phyloP scores from a whole-genome alignment of 2,329 filamentous ascomycete genomes.

The Penicillium sp. region DNA sequence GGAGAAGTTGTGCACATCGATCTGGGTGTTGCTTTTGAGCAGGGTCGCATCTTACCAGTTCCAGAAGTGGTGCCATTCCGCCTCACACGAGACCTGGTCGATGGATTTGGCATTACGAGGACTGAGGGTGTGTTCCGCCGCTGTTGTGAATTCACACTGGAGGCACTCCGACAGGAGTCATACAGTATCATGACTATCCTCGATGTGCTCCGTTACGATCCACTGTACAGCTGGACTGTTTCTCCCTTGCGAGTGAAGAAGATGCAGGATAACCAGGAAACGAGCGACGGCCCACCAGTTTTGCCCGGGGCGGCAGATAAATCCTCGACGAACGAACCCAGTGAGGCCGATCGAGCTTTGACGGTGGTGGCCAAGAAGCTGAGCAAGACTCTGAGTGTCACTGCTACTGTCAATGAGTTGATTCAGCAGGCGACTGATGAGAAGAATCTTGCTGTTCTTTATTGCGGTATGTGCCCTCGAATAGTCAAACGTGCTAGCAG shows the following conservation, averaged over 20 bases:
- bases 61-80: constrained; percentile 96
- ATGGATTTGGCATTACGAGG: constrained; percentile 93
- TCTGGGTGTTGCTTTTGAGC: constrained; percentile 94
- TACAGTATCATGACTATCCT: constrained; percentile 99
- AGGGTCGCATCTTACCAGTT: constrained; percentile 88
- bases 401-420: constrained; percentile 91
- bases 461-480: constrained; percentile 55
- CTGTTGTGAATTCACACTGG: constrained; percentile 97
- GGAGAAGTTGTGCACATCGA: constrained; percentile 98
- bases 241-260: constrained; percentile 66
- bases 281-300: constrained; percentile 38
- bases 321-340: constrained; percentile 55
- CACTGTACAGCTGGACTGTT: constrained; percentile 91
- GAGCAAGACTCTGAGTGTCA: constrained; percentile 87
- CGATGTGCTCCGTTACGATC: constrained; percentile 96
- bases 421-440: constrained; percentile 96
- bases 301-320: constrained; percentile 33
- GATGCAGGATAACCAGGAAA: constrained; percentile 60
- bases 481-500: no score
- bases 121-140: constrained; percentile 95
- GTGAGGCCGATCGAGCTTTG: constrained; percentile 86
- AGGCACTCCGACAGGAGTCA: constrained; percentile 89
- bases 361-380: constrained; percentile 95
- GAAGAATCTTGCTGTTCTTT: constrained; percentile 85
- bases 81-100: constrained; percentile 88